A percentile compares a stretch with the other conserved stretches of the same genome.
Evolutionary conservation across 768 basidiomycete species (phyloP).

Genomic region (Rhodotorula paludigena): DNA sequence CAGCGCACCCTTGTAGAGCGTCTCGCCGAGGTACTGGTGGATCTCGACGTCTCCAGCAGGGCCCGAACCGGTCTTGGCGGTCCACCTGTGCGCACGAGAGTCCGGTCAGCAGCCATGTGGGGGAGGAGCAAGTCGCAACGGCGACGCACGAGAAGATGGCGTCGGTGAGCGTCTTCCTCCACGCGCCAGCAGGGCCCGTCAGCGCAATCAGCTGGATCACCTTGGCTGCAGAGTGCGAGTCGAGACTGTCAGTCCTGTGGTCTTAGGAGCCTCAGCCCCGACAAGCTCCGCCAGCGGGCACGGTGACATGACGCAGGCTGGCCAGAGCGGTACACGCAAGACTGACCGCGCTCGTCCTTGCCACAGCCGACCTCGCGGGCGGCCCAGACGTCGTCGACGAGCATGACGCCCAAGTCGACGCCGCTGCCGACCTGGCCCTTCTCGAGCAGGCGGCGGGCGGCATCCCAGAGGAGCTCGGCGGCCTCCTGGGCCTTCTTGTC

Average conservation of each 20-base stretch:
- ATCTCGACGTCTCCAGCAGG: conserved; percentile 83
- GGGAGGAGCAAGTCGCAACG: conserved; percentile 7
- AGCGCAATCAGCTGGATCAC: conserved; percentile 87
- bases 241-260: not conserved
- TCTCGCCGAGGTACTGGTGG: conserved; percentile 83
- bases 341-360: conserved; percentile 39
- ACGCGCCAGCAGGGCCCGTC: conserved; percentile 68
- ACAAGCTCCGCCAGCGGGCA: not conserved
- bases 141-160: conserved; percentile 70
- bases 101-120: conserved; percentile 11
- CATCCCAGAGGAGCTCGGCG: conserved; percentile 87
- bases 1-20: conserved; percentile 68
- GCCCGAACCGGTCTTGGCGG: conserved; percentile 66
- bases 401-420: conserved; percentile 70
- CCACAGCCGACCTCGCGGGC: conserved; percentile 57
- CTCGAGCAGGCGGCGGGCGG: conserved; percentile 80
- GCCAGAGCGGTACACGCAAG: not conserved
- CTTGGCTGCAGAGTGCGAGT: not conserved
- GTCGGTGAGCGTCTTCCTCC: conserved; percentile 87
- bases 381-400: conserved; percentile 77
- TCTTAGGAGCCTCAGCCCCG: no score
- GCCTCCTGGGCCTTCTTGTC: conserved; percentile 71
- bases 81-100: conserved; percentile 61
- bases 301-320: not conserved
- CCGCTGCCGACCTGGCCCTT: conserved; percentile 83